phyloP scores from a whole-genome alignment of 305 asterid genomes.

The Plantago rigida region DNA sequence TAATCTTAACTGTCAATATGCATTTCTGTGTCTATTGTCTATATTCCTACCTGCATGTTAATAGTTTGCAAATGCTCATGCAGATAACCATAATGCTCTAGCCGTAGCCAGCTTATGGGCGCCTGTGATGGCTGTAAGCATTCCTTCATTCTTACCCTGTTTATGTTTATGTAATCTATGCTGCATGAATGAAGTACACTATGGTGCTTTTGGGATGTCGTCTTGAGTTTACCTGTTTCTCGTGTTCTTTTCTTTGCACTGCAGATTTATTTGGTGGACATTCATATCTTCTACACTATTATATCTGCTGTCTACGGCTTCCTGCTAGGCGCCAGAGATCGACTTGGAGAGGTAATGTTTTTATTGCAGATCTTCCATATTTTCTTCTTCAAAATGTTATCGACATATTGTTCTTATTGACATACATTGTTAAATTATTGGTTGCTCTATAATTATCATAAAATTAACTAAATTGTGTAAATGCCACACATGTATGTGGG shows the following conservation, averaged over 20 bases:
- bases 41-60: conserved; percentile 3
- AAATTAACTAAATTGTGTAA: not conserved
- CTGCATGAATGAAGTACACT: not conserved
- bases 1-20: conserved; percentile 9
- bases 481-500: not conserved
- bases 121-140: conserved; percentile 77
- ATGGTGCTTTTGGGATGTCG: not conserved
- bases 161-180: not conserved
- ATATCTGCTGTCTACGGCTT: conserved; percentile 85
- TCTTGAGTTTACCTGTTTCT: conserved; percentile 11
- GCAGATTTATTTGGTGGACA: conserved; percentile 92
- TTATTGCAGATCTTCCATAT: conserved; percentile 14
- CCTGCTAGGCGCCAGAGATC: conserved; percentile 92
- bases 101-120: conserved; percentile 85
- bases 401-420: conserved; percentile 3
- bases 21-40: too few species aligned
- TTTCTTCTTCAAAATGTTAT: conserved; percentile 15
- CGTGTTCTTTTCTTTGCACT: conserved; percentile 20
- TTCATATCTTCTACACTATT: conserved; percentile 80
- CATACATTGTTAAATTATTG: too few species aligned
- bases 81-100: conserved; percentile 83
- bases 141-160: conserved; percentile 19
- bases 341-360: conserved; percentile 78
- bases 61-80: conserved; percentile 30
- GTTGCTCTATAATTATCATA: not conserved